Evolutionary conservation across 495 filamentous ascomycete species (phyloP).

Genomic region (Neurospora sp.): DNA sequence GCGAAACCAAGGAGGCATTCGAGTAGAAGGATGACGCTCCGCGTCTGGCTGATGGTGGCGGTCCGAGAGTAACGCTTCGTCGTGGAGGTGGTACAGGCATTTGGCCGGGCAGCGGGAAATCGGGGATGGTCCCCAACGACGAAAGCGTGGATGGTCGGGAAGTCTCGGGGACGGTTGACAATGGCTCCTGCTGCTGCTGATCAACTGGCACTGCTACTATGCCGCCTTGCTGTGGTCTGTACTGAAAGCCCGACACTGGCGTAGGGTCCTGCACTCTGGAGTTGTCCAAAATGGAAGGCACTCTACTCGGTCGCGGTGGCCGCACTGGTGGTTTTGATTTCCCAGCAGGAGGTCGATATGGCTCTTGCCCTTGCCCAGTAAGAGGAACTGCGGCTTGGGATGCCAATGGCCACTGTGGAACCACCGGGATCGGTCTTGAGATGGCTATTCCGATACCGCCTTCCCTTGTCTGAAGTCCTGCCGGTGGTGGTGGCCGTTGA

Average conservation of each 20-base stretch:
- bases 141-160: slow-evolving; percentile 42
- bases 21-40: slow-evolving; percentile 69
- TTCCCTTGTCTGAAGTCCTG: slow-evolving; percentile 28
- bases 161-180: slow-evolving; percentile 26
- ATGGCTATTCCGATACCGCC: slow-evolving; percentile 39
- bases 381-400: neutral
- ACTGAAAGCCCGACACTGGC: slow-evolving; percentile 36
- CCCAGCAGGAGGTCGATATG: slow-evolving; percentile 39
- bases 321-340: slow-evolving; percentile 54
- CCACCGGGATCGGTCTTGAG: slow-evolving; percentile 38
- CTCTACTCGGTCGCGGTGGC: slow-evolving; percentile 55
- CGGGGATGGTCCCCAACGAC: slow-evolving; percentile 50
- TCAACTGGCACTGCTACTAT: slow-evolving; percentile 19
- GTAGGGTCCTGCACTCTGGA: slow-evolving; percentile 41
- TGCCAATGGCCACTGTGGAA: slow-evolving; percentile 42
- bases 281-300: slow-evolving; percentile 42
- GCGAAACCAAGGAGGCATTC: slow-evolving; percentile 66
- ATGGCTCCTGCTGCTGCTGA: slow-evolving; percentile 15
- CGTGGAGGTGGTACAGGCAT: slow-evolving; percentile 29
- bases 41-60: slow-evolving; percentile 57
- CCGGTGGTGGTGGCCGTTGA: slow-evolving; percentile 25
- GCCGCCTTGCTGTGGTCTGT: slow-evolving; percentile 29
- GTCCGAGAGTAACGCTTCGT: slow-evolving; percentile 49
- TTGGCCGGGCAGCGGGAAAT: slow-evolving; percentile 46
- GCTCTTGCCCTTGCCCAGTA: slow-evolving; percentile 27